Conservation (phyloP, 2,329 filamentous ascomycete species). For the Sporothrix mexicana region DNA sequence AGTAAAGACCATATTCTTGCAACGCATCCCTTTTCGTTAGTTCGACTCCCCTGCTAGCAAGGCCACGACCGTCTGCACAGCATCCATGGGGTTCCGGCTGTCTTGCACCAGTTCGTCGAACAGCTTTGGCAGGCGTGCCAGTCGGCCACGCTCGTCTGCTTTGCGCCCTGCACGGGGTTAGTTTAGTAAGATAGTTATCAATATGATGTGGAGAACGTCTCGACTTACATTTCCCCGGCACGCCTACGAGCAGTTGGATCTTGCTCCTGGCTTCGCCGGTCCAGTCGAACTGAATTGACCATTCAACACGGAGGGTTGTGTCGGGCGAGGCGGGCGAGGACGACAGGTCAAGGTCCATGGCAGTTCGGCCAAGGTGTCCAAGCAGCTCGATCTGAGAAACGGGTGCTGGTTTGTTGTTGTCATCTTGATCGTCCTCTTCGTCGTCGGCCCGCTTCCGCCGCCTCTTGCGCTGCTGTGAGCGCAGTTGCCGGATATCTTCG, state of each 20-base stretch:
- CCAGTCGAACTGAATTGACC: constrained; percentile 73
- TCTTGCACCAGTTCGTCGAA: constrained; percentile 65
- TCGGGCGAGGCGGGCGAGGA: constrained; percentile 28
- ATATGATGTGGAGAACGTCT: constrained; percentile 28
- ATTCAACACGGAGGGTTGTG: constrained; percentile 60
- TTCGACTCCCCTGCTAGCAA: constrained; percentile 54
- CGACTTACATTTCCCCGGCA: constrained; percentile 68
- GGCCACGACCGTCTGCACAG: constrained; percentile 65
- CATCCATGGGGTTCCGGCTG: constrained; percentile 60
- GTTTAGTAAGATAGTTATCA: constrained; percentile 20
- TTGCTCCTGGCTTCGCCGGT: constrained; percentile 70
- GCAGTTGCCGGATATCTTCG: constrained; percentile 43
- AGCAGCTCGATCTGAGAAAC: constrained; percentile 56
- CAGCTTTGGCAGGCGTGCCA: constrained; percentile 63
- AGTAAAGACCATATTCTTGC: neutral
- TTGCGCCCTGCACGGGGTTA: constrained; percentile 59
- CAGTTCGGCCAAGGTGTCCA: constrained; percentile 59
- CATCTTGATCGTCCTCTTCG: constrained; percentile 37
- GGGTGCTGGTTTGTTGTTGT: constrained; percentile 28
- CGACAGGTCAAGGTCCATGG: constrained; percentile 52
- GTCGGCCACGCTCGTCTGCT: constrained; percentile 59
- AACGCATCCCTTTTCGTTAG: neutral
- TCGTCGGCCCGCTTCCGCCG: constrained; percentile 29
- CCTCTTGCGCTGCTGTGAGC: constrained; percentile 39
- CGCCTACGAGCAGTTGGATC: constrained; percentile 59